phyloP scores from a whole-genome alignment of 192 early-diverging fungal species.

The Coemansia sp. region DNA sequence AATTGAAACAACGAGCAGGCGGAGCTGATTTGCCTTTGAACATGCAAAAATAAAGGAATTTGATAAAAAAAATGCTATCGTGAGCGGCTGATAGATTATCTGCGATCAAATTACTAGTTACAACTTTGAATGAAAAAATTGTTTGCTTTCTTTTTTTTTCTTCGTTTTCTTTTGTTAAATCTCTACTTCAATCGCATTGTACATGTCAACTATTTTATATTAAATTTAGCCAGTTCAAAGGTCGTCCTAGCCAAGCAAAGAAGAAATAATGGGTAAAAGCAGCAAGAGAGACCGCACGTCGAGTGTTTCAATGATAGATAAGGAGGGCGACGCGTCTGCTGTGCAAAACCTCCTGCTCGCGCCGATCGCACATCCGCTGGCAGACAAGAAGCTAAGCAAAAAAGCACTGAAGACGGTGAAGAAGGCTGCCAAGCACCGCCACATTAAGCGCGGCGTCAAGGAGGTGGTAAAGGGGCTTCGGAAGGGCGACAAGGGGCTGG shows the following conservation, averaged over 20 bases:
- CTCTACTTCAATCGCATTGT: background rate
- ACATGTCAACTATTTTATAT: conserved; percentile 12
- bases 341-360: conserved; percentile 29
- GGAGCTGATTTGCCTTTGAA: no score
- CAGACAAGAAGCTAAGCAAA: conserved; percentile 55
- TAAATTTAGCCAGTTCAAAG: background rate
- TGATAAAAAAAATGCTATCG: no score
- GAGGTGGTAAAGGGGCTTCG: conserved; percentile 96
- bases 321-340: conserved; percentile 33
- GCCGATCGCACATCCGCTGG: conserved; percentile 54
- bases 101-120: background rate
- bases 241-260: background rate
- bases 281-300: conserved; percentile 63
- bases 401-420: conserved; percentile 56
- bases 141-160: background rate
- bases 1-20: no score
- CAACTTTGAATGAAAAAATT: background rate
- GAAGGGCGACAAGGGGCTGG: conserved; percentile 93
- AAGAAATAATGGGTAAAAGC: conserved; percentile 77
- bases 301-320: conserved; percentile 34
- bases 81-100: no score
- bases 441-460: conserved; percentile 93
- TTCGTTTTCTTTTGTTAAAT: conserved; percentile 9
- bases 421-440: conserved; percentile 81
- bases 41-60: no score